Evolutionary conservation across 2,329 filamentous ascomycete genomes (phyloP), one percentile per base, ranked within the genome.

Genomic region (Rachicladosporium sp.): DNA sequence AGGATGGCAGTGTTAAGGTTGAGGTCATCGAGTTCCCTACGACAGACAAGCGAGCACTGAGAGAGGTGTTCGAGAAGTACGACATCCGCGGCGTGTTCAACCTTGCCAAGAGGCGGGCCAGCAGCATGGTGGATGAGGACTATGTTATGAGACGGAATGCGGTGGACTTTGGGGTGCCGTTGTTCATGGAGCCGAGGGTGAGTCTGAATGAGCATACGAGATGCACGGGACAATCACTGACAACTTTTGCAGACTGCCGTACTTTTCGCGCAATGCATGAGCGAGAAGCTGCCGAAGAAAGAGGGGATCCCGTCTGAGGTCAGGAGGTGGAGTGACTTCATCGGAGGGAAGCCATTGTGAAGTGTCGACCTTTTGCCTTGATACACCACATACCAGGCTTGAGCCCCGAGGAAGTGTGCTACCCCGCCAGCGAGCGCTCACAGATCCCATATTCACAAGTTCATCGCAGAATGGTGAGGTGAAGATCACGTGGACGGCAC

Each of bases 141-240:
- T 98, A 98, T 56, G 87, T 98, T 42, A 96, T 96, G 89, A 78
- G 91, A 56, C 78, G 91, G 60, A 98, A 98, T 59, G 91, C 91
- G 21, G 91, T 98, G 41, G 91, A 98, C 67, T 98, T 98, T 62
- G 89, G 89, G 52, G 87, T 96, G 27, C 91, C 91, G 36, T 71
- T 98, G 41, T 96, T 98, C 65, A 95, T 95, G 88, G 89, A 96
- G 70, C 86, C 88, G 40, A 89, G 91, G 80, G 87, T 93, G 70
- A 68, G 76, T 62, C 49, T 41, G 7, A 6, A n/a, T n/a, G n/a
- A n/a, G n/a, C n/a, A n/a, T n/a, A n/a, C 8, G 23, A 27, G 10
- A 33, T 9, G 31, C 2, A 33, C 2, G 23, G 8, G 4, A 6
- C 8, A 7, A 27, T 27, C 8, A 27, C 45, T 46, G 23, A 47